Base-by-base conservation (phyloP, 345 rosid species). In the Murraya koenigii region DNA sequence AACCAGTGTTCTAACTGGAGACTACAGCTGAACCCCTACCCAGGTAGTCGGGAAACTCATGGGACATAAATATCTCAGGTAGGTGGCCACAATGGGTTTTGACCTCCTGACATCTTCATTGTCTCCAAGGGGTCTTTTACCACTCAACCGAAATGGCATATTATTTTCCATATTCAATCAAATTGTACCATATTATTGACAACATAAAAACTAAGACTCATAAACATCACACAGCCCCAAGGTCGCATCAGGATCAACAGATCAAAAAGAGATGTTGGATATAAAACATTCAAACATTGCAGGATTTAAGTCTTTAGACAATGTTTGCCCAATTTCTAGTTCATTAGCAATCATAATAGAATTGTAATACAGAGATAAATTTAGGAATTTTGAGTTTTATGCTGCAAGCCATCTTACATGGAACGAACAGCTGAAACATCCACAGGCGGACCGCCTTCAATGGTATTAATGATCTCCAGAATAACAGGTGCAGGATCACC, bases 361-460 rank as follows among this genome's bases (percentile, higher is more conserved):
- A 61, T 75, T 25, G 14, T 41, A 60, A 52, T 7, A 33, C 67
- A 61, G 39, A 56, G 28, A 72, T 39, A 38, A 35, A 76, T 28
- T 2, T 58, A 32, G 25, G 49, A 59, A 60, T 41, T 47, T 70
- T 8, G 5, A 69, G 8, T 25, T 44, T n/a, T 70, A 75, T 20
- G 52, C 7, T 61, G 75, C 28, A 59, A 44, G 74, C 7, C 67
- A 72, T 79, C 98, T 90, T 92, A 95, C 99, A 93, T 91, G 60
- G 97, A 92, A 71, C 95, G 97, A 74, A 89, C 97, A 61, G 87
- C 87, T 77, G 99, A 88, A 67, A 93, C 97, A 79, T 95, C 99
- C 81, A 91, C 97, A 1, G 99, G 94, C 8, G 98, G 99, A 67
- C 97, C 94, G 66, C 99, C 98, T 87, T 95, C 99, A 41, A 95